Percentiles rank a stretch among this genome's conserved stretches.
Conservation (phyloP, 2,329 filamentous ascomycete genomes). For the Fusarium longipes region DNA sequence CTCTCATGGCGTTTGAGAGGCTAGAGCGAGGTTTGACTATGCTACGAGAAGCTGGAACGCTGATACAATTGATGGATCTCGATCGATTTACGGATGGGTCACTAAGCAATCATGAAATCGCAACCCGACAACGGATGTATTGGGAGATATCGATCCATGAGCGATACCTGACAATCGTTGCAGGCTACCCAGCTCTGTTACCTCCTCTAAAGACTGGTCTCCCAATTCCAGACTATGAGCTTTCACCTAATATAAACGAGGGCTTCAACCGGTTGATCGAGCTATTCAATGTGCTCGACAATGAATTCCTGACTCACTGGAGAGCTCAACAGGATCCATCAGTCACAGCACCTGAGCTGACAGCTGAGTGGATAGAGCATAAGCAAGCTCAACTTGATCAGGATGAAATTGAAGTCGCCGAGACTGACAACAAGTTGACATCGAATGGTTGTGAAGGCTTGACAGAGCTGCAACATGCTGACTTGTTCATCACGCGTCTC, state of each 20-base stretch:
- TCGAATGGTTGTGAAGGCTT: slow-evolving; percentile 44
- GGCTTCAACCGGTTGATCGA: slow-evolving; percentile 54
- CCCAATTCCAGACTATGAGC: slow-evolving; percentile 47
- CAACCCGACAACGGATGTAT: slow-evolving; percentile 58
- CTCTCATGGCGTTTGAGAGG: slow-evolving; percentile 61
- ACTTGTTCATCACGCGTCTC: slow-evolving; percentile 54
- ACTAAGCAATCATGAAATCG: slow-evolving; percentile 29
- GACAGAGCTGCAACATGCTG: slow-evolving; percentile 54
- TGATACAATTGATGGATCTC: slow-evolving; percentile 41
- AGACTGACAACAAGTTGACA: slow-evolving; percentile 43
- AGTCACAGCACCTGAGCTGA: slow-evolving; percentile 41
- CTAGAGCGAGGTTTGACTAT: slow-evolving; percentile 61
- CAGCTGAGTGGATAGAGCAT: slow-evolving; percentile 54
- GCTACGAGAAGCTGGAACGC: slow-evolving; percentile 60
- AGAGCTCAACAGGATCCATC: slow-evolving; percentile 45
- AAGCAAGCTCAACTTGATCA: slow-evolving; percentile 56
- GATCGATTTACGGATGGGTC: slow-evolving; percentile 25
- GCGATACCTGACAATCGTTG: slow-evolving; percentile 63
- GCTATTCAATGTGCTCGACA: slow-evolving; percentile 54
- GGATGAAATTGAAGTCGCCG: slow-evolving; percentile 50
- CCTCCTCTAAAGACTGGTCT: slow-evolving; percentile 45
- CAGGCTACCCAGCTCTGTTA: slow-evolving; percentile 56
- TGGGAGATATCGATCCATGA: slow-evolving; percentile 69
- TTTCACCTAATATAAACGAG: slow-evolving; percentile 50
- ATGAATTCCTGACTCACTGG: slow-evolving; percentile 54